These are phyloP conservation scores for Sporothrix pallida DNA, from an alignment of 2,329 filamentous ascomycete genomes.

Conservation along the genomic window DNA sequence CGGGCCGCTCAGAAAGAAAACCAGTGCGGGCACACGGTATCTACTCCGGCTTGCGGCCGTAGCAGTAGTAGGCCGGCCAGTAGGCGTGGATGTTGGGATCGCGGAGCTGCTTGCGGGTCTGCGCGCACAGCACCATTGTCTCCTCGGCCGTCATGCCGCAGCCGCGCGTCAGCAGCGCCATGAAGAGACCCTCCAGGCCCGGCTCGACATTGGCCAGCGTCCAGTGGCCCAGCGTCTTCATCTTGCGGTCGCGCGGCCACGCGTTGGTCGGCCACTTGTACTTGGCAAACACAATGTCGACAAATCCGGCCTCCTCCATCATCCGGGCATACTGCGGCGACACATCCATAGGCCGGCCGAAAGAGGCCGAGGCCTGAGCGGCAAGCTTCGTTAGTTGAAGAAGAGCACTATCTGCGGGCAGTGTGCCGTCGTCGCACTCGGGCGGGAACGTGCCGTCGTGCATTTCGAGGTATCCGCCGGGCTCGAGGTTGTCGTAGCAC, in stretches of 20 bases:
- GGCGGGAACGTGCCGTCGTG: conserved; percentile 38
- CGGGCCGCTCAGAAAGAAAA: not conserved
- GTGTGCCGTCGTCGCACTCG: conserved; percentile 38
- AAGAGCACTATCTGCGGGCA: conserved; percentile 34
- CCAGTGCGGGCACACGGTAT: not conserved
- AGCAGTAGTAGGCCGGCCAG: conserved; percentile 38
- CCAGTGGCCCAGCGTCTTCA: conserved; percentile 43
- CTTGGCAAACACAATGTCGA: conserved; percentile 40
- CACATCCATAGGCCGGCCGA: conserved; percentile 37
- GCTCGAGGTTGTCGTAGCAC: conserved; percentile 39
- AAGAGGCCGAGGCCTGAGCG: conserved; percentile 32
- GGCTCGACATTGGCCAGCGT: conserved; percentile 41
- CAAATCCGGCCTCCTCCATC: conserved; percentile 42
- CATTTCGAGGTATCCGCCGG: conserved; percentile 40
- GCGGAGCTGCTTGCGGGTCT: conserved; percentile 39
- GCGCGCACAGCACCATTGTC: conserved; percentile 37
- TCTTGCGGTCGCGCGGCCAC: conserved; percentile 43
- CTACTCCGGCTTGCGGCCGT: conserved; percentile 32
- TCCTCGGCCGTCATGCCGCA: conserved; percentile 42
- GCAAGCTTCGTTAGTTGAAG: conserved; percentile 26
- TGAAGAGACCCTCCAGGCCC: conserved; percentile 43
- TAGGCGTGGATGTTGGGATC: conserved; percentile 42
- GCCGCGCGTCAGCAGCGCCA: conserved; percentile 43
- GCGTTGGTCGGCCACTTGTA: conserved; percentile 43
- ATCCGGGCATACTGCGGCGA: conserved; percentile 38